A percentile compares a stretch with the other conserved stretches of the same genome.
Conservation (phyloP, 1,284 basidiomycete species). For the Coniferiporia weirii region DNA sequence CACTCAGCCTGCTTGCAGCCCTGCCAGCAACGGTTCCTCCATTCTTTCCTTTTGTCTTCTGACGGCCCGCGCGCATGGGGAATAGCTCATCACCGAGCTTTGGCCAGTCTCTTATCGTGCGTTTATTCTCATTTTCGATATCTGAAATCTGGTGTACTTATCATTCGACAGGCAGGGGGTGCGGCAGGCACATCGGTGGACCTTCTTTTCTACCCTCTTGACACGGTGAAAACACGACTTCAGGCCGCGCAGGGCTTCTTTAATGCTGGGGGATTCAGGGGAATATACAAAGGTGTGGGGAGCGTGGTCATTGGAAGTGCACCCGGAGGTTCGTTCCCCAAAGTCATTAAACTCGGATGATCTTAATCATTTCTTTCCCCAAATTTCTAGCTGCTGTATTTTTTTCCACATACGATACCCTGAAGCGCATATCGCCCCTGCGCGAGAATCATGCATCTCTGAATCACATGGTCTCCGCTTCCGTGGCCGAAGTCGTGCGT, state of each 20-base stretch:
- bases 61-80: neutral
- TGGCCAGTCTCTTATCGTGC: slow-evolving; percentile 37
- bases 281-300: slow-evolving; percentile 92
- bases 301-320: slow-evolving; percentile 95
- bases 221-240: slow-evolving; percentile 93
- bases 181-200: slow-evolving; percentile 88
- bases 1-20: neutral
- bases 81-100: slow-evolving; percentile 29
- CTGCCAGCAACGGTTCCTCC: neutral
- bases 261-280: slow-evolving; percentile 83
- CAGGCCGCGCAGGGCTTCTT: slow-evolving; percentile 88
- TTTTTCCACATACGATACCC: slow-evolving; percentile 90
- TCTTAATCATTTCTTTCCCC: neutral
- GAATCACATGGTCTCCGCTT: slow-evolving; percentile 80
- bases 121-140: slow-evolving; percentile 9
- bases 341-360: neutral
- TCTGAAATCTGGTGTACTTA: neutral
- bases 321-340: slow-evolving; percentile 71
- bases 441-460: slow-evolving; percentile 56
- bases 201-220: slow-evolving; percentile 93
- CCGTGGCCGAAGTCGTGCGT: slow-evolving; percentile 77
- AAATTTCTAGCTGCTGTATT: slow-evolving; percentile 76
- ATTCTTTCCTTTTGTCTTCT: neutral
- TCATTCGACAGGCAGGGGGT: slow-evolving; percentile 65
- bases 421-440: slow-evolving; percentile 72